phyloP scores from a whole-genome alignment of 352 stramenopile species.

The Discostella stelligera region DNA sequence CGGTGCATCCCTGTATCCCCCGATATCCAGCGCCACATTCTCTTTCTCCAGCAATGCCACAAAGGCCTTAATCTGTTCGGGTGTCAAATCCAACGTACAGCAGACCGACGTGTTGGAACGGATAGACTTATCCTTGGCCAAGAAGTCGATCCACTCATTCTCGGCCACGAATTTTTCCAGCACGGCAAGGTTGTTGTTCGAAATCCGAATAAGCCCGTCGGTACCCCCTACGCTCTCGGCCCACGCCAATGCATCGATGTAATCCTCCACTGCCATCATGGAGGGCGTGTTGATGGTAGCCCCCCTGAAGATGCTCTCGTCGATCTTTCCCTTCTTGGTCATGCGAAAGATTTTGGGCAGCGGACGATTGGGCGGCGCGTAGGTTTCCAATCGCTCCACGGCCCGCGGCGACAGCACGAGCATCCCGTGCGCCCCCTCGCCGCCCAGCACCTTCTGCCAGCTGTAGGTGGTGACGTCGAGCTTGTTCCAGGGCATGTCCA shows the following conservation, averaged over 20 bases:
- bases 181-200: constrained; percentile 92
- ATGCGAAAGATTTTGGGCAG: constrained; percentile 99
- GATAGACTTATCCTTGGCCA: constrained; percentile 90
- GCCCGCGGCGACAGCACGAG: constrained; percentile 95
- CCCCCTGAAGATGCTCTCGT: constrained; percentile 94
- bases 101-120: constrained; percentile 97
- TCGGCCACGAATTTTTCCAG: constrained; percentile 95
- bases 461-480: constrained; percentile 99
- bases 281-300: constrained; percentile 99
- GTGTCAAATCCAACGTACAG: constrained; percentile 90
- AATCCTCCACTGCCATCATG: constrained; percentile 99
- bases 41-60: constrained; percentile 93
- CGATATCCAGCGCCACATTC: constrained; percentile 95
- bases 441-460: constrained; percentile 99
- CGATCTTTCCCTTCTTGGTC: constrained; percentile 94
- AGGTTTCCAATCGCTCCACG: constrained; percentile 95
- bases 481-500: constrained; percentile 98
- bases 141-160: constrained; percentile 96
- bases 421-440: constrained; percentile 96
- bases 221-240: constrained; percentile 92
- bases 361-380: constrained; percentile 88
- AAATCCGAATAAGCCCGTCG: constrained; percentile 90
- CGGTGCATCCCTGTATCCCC: constrained; percentile 97
- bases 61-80: constrained; percentile 96
- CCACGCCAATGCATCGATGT: constrained; percentile 97